These are phyloP conservation scores for Canavalia gladiata DNA, from an alignment of 306 rosid species.

Conservation along the genomic window DNA sequence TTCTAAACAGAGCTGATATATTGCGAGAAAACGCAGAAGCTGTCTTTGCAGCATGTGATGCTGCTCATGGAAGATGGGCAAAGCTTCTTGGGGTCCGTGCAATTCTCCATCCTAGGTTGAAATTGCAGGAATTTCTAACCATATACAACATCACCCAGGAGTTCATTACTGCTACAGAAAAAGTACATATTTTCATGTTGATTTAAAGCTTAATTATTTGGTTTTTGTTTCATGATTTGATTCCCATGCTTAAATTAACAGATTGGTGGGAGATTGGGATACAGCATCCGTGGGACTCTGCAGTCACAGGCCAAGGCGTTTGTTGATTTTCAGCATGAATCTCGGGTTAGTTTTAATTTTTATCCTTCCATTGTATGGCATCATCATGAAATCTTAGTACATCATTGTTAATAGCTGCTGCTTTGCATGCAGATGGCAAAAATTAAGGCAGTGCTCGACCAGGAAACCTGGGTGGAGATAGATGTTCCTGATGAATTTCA, in stretches of 20 bases:
- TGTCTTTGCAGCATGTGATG: slow-evolving; percentile 99
- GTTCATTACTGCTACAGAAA: slow-evolving; percentile 91
- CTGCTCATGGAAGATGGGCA: slow-evolving; percentile 99
- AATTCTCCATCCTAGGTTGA: slow-evolving; percentile 93
- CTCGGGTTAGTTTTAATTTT: slow-evolving; percentile 75
- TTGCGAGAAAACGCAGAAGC: slow-evolving; percentile 99
- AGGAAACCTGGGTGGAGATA: slow-evolving; percentile 99
- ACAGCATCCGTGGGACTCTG: slow-evolving; percentile 96
- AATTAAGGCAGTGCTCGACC: slow-evolving; percentile 96
- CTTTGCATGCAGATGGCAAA: slow-evolving; percentile 79
- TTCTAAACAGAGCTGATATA: slow-evolving; percentile 95
- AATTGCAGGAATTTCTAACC: slow-evolving; percentile 88
- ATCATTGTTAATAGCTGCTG: slow-evolving; percentile 46
- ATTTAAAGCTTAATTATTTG: slow-evolving; percentile 38
- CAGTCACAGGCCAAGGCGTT: slow-evolving; percentile 99
- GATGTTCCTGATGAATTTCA: slow-evolving; percentile 99
- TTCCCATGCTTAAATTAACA: slow-evolving; percentile 57
- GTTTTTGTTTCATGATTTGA: slow-evolving; percentile 48
- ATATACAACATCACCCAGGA: slow-evolving; percentile 89
- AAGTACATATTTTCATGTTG: slow-evolving; percentile 59
- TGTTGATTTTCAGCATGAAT: slow-evolving; percentile 97
- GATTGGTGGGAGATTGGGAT: slow-evolving; percentile 99
- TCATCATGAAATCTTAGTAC: slow-evolving; percentile 15
- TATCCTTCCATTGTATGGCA: slow-evolving; percentile 22
- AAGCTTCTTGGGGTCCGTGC: slow-evolving; percentile 99